phyloP scores from a whole-genome alignment of 2,329 filamentous ascomycete species.

The Tolypocladium cylindrosporum region DNA sequence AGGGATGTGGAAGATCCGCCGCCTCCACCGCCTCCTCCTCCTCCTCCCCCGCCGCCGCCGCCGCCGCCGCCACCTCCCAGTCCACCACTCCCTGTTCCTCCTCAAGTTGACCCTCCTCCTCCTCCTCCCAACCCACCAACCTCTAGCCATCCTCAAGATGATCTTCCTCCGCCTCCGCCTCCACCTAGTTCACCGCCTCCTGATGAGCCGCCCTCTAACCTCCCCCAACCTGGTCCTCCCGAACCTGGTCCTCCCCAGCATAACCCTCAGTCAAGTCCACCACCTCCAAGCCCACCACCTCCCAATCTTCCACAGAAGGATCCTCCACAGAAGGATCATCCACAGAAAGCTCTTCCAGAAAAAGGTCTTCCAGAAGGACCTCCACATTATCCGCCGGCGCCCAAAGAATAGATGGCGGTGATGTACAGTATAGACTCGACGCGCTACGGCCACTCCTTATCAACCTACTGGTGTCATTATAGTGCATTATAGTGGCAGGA shows the following conservation, averaged over 20 bases:
- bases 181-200: not conserved
- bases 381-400: not conserved
- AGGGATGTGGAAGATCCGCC: constrained; percentile 6
- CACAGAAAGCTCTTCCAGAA: not conserved
- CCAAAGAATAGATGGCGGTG: not conserved
- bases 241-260: not conserved
- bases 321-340: not conserved
- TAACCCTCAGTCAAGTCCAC: not conserved
- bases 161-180: not conserved
- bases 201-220: not conserved
- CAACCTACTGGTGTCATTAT: not conserved
- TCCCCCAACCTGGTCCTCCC: not conserved
- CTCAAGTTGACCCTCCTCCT: not conserved
- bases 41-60: not conserved
- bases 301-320: not conserved
- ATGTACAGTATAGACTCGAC: not conserved
- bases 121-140: not conserved
- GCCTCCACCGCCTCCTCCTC: not conserved
- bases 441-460: not conserved
- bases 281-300: not conserved
- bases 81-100: not conserved
- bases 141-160: not conserved
- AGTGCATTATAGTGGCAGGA: not conserved
- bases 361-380: not conserved
- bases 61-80: not conserved